phyloP scores from a whole-genome alignment of 305 asterid species.

The Solanum aculeatissimum region DNA sequence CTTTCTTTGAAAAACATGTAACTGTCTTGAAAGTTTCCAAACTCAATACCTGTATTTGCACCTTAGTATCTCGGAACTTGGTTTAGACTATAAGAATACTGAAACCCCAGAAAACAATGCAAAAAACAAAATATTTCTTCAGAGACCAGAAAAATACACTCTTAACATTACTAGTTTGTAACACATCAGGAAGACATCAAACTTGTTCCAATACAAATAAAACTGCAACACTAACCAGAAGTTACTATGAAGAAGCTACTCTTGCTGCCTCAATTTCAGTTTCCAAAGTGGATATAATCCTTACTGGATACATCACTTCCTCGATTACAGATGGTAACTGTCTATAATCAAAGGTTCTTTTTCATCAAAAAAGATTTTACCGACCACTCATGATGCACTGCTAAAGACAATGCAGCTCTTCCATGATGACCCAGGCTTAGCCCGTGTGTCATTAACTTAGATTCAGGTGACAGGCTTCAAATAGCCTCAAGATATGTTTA shows the following conservation, averaged over 20 bases:
- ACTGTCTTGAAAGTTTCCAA: background rate
- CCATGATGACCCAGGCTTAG: background rate
- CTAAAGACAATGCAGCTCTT: background rate
- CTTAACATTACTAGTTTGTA: background rate
- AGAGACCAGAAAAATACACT: background rate
- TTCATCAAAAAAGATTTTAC: too few species aligned
- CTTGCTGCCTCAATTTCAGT: background rate
- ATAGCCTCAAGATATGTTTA: background rate
- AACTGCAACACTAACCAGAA: background rate
- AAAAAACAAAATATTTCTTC: background rate
- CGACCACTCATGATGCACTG: background rate
- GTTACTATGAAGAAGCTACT: background rate
- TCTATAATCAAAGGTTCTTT: background rate
- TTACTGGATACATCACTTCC: background rate
- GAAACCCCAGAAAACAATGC: background rate
- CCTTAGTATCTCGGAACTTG: background rate
- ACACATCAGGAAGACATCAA: background rate
- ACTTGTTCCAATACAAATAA: too few species aligned
- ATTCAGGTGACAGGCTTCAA: background rate
- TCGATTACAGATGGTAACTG: background rate
- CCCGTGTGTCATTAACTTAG: background rate
- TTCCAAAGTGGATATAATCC: background rate
- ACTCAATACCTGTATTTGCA: background rate
- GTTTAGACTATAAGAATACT: background rate
- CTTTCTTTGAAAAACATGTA: background rate